Evolutionary conservation across 352 stramenopile genomes (phyloP).

Genomic region (Phytopythium kandeliae): DNA sequence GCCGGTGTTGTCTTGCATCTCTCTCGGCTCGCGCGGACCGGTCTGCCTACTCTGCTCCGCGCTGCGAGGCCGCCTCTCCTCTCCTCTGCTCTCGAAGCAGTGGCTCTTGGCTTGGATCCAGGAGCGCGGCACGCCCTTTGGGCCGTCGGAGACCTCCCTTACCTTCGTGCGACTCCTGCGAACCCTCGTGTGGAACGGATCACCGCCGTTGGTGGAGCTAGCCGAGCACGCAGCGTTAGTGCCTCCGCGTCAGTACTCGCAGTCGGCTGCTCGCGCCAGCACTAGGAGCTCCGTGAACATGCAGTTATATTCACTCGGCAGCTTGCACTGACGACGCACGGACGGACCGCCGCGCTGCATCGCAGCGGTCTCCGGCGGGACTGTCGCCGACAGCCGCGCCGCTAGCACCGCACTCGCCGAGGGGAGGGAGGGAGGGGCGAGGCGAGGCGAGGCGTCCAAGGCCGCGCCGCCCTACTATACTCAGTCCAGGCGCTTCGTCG

Average conservation of each 20-base stretch:
- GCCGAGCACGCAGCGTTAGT: too few relatives aligned
- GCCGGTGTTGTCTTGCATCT: slow-evolving; percentile 45
- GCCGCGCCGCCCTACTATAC: neutral
- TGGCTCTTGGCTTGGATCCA: neutral
- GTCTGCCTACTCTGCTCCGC: too few relatives aligned
- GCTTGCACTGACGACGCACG: neutral
- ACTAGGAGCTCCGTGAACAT: too few relatives aligned
- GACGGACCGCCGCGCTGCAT: too few relatives aligned
- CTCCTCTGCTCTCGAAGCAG: too few relatives aligned
- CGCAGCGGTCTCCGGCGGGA: neutral
- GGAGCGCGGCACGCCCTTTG: neutral
- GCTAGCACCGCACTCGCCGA: too few relatives aligned
- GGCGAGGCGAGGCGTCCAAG: neutral
- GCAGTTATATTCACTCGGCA: slow-evolving; percentile 4
- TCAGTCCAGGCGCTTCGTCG: slow-evolving; percentile 4
- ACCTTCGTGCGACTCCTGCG: neutral
- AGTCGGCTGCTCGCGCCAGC: too few relatives aligned
- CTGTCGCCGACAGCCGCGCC: neutral
- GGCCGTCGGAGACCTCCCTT: neutral
- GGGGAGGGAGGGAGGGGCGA: neutral
- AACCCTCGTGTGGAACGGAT: too few relatives aligned
- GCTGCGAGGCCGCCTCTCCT: too few relatives aligned
- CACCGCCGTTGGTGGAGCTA: too few relatives aligned
- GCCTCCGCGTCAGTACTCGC: too few relatives aligned
- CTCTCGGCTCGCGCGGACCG: slow-evolving; percentile 6